Evolutionary conservation across 306 rosid genomes (phyloP).

Genomic region (Prunus davidiana): DNA sequence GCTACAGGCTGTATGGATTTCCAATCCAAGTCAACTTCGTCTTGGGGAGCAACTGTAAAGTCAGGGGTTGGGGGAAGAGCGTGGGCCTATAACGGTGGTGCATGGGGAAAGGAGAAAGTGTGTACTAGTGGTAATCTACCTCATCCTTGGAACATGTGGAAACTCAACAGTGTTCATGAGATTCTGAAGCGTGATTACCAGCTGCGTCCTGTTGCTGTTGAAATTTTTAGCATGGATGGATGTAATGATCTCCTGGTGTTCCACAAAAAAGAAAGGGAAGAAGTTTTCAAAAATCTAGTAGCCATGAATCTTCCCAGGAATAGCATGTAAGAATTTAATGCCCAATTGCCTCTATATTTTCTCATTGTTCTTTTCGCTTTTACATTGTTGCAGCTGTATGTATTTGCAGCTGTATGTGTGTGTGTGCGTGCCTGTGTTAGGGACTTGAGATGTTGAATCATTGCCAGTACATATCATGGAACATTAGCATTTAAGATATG

Average conservation of each 20-base stretch:
- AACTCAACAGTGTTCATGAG: constrained; percentile 96
- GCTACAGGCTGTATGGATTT: constrained; percentile 60
- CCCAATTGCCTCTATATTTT: constrained; percentile 17
- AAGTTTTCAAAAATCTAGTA: constrained; percentile 81
- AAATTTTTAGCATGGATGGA: constrained; percentile 99
- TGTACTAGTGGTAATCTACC: constrained; percentile 77
- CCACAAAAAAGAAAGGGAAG: constrained; percentile 99
- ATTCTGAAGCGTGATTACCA: constrained; percentile 99
- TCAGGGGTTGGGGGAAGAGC: constrained; percentile 93
- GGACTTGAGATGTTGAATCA: background rate
- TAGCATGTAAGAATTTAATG: constrained; percentile 69
- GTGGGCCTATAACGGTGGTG: constrained; percentile 99
- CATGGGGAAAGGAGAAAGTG: constrained; percentile 98
- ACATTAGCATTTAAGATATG: background rate
- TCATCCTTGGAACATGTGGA: constrained; percentile 99
- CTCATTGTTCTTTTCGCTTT: background rate
- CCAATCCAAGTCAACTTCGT: constrained; percentile 76
- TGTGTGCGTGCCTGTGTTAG: background rate
- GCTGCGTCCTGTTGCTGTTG: constrained; percentile 98
- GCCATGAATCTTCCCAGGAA: constrained; percentile 98
- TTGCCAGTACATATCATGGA: background rate
- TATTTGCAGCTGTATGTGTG: background rate
- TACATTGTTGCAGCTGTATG: background rate
- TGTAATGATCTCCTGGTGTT: constrained; percentile 96
- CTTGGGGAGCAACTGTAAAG: constrained; percentile 61